A percentile compares a stretch with the other conserved stretches of the same genome.
Evolutionary conservation across 257 asterid genomes (phyloP).

Genomic region (Primulina tabacum): DNA sequence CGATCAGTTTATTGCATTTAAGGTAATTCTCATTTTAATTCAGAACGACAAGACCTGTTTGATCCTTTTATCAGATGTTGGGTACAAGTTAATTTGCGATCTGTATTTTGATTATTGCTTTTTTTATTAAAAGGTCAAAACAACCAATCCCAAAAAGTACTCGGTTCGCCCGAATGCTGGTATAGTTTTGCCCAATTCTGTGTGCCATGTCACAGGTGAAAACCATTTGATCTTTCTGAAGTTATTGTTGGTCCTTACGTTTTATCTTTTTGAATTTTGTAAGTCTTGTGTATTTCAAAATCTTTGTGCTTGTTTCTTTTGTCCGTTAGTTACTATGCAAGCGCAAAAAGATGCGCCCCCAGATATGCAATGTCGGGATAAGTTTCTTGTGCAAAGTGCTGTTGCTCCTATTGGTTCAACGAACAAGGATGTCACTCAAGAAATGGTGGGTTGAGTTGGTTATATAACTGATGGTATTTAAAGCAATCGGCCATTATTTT

Average conservation of each 20-base stretch:
- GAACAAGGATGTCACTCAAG: conserved; percentile 55
- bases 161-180: conserved; percentile 90
- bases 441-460: conserved; percentile 51
- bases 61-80: not conserved
- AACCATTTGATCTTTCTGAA: conserved; percentile 5
- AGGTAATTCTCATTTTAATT: conserved; percentile 40
- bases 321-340: conserved; percentile 68
- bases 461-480: not conserved
- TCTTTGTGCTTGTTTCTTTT: conserved; percentile 11
- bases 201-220: conserved; percentile 73
- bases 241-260: not conserved
- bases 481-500: not conserved
- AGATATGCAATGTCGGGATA: conserved; percentile 85
- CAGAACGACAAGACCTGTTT: not conserved
- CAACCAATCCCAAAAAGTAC: conserved; percentile 82
- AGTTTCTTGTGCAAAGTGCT: conserved; percentile 80
- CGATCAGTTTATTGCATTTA: conserved; percentile 71
- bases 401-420: conserved; percentile 61
- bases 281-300: not conserved
- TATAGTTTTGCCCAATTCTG: conserved; percentile 60
- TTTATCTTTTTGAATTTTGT: not conserved
- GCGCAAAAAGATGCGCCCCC: conserved; percentile 74
- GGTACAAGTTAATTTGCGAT: not conserved
- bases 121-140: conserved; percentile 55
- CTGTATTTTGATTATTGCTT: conserved; percentile 18